Evolutionary conservation across 1,284 basidiomycete genomes (phyloP).

Genomic region (Microbotryum lychnidis-dioicae): DNA sequence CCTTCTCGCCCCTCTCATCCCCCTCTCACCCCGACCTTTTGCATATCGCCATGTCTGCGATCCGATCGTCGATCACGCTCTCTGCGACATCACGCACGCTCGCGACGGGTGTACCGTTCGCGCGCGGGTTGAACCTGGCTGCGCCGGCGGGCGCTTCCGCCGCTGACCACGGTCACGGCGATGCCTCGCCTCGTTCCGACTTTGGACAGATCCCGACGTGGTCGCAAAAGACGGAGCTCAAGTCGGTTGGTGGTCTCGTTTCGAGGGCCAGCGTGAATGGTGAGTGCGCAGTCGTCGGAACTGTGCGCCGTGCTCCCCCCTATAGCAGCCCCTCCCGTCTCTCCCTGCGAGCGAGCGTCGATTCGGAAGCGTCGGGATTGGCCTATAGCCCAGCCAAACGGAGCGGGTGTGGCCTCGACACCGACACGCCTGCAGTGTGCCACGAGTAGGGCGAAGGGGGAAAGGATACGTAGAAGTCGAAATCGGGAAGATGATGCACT

Average conservation of each 20-base stretch:
- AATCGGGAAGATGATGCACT: too few species aligned
- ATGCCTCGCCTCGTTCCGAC: constrained; percentile 1
- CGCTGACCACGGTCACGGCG: constrained; percentile 47
- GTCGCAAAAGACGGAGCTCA: constrained; percentile 11
- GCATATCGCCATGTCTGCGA: too few species aligned
- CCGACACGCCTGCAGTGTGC: too few species aligned
- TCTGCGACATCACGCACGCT: constrained; percentile 69
- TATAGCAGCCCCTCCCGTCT: neutral
- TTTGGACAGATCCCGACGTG: constrained; percentile 3
- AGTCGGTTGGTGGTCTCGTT: constrained; percentile 46
- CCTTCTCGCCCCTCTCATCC: too few species aligned
- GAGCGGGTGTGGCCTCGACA: too few species aligned
- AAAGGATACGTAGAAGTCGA: too few species aligned
- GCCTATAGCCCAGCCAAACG: too few species aligned
- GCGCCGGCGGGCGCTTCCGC: constrained; percentile 53
- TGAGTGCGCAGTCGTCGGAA: constrained; percentile 43
- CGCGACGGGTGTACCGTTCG: constrained; percentile 62
- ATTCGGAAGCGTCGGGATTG: too few species aligned
- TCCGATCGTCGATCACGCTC: constrained; percentile 53
- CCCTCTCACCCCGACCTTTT: too few species aligned
- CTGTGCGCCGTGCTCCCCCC: neutral
- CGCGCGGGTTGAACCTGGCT: constrained; percentile 60
- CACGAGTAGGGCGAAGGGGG: too few species aligned
- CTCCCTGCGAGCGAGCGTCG: neutral
- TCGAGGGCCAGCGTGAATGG: constrained; percentile 62